phyloP scores from a whole-genome alignment of 352 stramenopile species.

The Thraustotheca clavata region DNA sequence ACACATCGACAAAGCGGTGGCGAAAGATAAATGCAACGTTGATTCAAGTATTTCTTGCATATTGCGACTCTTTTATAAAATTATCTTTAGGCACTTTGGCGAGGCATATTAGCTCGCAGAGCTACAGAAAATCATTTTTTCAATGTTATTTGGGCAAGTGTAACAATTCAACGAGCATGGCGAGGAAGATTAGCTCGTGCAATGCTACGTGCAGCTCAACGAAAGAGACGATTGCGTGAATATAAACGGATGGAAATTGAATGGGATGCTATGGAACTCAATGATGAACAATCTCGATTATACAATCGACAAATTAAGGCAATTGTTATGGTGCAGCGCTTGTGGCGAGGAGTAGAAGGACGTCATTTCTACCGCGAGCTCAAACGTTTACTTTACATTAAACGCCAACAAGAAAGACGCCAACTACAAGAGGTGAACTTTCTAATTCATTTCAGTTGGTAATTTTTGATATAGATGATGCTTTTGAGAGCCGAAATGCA shows the following conservation, averaged over 20 bases:
- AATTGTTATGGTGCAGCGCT: constrained; percentile 56
- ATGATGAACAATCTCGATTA: constrained; percentile 34
- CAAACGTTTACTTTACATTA: constrained; percentile 40
- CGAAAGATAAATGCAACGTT: not conserved
- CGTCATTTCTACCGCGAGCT: constrained; percentile 54
- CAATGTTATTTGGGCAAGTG: constrained; percentile 44
- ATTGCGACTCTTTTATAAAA: not conserved
- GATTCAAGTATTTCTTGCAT: not conserved
- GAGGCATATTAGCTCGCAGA: constrained; percentile 34
- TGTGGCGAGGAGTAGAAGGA: constrained; percentile 60
- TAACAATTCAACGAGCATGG: constrained; percentile 68
- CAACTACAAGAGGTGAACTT: constrained; percentile 46
- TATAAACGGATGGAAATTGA: constrained; percentile 61
- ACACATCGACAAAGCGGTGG: not conserved
- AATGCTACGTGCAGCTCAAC: constrained; percentile 39
- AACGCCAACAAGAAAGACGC: constrained; percentile 54
- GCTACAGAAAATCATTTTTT: constrained; percentile 53
- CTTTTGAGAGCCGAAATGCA: constrained; percentile 38
- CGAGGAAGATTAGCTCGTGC: constrained; percentile 41
- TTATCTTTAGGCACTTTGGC: constrained; percentile 41
- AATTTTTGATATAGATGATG: constrained; percentile 25
- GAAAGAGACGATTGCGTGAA: constrained; percentile 51
- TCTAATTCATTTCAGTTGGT: not conserved
- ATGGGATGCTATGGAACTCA: constrained; percentile 39
- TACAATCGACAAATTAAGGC: constrained; percentile 47